Base-by-base conservation (phyloP, 805 yeast genomes). In the Candida andamanensis region DNA sequence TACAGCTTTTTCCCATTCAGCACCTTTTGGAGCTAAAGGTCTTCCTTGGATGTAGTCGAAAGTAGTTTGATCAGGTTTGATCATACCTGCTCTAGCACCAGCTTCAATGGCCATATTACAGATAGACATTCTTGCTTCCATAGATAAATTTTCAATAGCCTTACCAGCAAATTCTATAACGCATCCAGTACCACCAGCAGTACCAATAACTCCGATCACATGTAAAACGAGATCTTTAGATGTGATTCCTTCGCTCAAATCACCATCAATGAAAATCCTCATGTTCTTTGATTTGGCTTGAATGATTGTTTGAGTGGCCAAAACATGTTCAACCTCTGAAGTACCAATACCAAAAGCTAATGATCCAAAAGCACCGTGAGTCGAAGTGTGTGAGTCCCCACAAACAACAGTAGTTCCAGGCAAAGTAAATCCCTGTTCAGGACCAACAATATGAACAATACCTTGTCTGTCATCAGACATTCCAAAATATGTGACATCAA, bases 1-100 rank as follows among this genome's bases (percentile, higher is more conserved):
- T 21, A 87, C 72, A 36, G 97, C 98, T 62, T 90, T 87, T 34
- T 84, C 95, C 95, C 95, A 92, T 64, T 90, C 89, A 4, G 61
- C 86, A 38, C 94, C 98, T 54, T 76, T 74, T 54, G 98, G 98
- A 42, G 96, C 90, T 47, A 92, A 72, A 26, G 97, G 97, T 56
- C 96, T 77, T 40, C 94, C 95, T 67, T 89, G 80, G 50, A 92
- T 71, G 63, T 92, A 92, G 38, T 81, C 80, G 52, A 82, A 85
- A 17, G 97, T 90, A 33, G 59, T 78, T 44, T 87, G 83, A 56
- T 92, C 98, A 7, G 98, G 98, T 44, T 81, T 84, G 57, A 92
- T 90, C 97, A 92, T 86, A 64, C 98, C 98, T 17, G 98, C 97
- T 68, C 98, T 81, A 12, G 98, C 98, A 67, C 98, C 98, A 39